Evolutionary conservation across 2,329 filamentous ascomycete genomes (phyloP), one percentile per base, ranked within the genome.

Genomic region (Cadophora sp.): DNA sequence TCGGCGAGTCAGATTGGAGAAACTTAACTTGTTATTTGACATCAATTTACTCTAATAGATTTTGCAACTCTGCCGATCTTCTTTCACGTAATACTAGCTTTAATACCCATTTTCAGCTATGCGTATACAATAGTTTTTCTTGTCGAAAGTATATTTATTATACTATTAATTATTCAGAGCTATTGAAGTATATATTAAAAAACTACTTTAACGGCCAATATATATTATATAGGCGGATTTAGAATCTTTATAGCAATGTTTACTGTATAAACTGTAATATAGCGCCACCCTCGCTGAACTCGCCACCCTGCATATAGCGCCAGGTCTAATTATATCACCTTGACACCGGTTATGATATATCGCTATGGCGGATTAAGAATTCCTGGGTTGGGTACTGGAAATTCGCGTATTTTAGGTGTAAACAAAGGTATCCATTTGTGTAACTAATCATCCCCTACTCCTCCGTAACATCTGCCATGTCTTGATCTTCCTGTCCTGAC

Each of bases 1-100:
- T 65, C 31, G 7, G 2, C 29, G 19, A 55, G 50, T 40, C 26
- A 24, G 46, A 55, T 27, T 26, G 46, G 48, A 55, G 31, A 24
- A 48, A 48, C 46, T 19, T 67, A 3, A 67, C 65, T 40, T 27
- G 50, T 34, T 29, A 62, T 34, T 12, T 67, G 8, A 63, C 9
- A 12, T 7, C 27, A 24, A 22, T 56, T 3, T 62, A 67, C 24
- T 46, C 65, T 6, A 31, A 59, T 6, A 24, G 14, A 19, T 64
- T 67, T 27, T 37, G 51, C n/a, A 62, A 56, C 26, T 58, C 65
- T 14, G 48, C 58, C 16, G 62, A 64, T 5, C 27, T 66, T n/a
- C 58, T 27, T 40, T 31, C 48, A 29, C 58, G 58, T 2, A 29
- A 51, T 37, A n/a, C 55, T 34, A 31, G 65, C 27, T 67, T 46